Evolutionary conservation across 202 grass and related monocot species (phyloP).

Genomic region (Hordeum pubiflorum): DNA sequence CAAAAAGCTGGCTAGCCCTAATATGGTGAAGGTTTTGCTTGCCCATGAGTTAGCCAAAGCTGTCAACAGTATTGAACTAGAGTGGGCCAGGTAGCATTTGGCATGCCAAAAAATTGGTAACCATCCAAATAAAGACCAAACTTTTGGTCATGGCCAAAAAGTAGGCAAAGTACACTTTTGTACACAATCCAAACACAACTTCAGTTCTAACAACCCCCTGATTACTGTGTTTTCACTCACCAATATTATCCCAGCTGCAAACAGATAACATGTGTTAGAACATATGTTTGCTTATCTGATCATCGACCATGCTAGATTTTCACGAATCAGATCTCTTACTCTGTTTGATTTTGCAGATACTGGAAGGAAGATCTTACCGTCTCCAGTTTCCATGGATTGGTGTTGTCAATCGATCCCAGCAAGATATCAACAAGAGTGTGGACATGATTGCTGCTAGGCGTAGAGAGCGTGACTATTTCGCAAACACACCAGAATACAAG

Average conservation of each 20-base stretch:
- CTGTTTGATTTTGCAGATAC: conserved; percentile 43
- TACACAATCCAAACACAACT: neutral
- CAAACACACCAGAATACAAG: conserved; percentile 80
- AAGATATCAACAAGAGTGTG: conserved; percentile 92
- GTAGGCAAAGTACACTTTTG: too few relatives aligned
- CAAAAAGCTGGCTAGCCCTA: neutral
- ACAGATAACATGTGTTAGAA: neutral
- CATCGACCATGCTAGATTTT: neutral
- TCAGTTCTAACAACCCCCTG: neutral
- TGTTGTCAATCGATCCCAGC: conserved; percentile 95
- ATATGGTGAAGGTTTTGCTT: neutral
- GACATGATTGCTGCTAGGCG: conserved; percentile 91
- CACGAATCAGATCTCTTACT: neutral
- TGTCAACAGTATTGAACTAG: neutral
- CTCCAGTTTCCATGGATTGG: conserved; percentile 87
- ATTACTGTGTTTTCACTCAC: neutral
- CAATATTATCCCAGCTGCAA: neutral
- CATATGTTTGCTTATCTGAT: neutral
- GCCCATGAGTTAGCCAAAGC: neutral
- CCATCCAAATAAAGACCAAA: neutral
- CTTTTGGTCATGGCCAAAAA: neutral
- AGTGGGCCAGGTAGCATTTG: neutral
- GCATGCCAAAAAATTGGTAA: neutral
- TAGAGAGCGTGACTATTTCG: conserved; percentile 83
- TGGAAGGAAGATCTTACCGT: conserved; percentile 84